Conservation (phyloP, 1,139 yeast genomes). For the Yamadazyma jaroonii region DNA sequence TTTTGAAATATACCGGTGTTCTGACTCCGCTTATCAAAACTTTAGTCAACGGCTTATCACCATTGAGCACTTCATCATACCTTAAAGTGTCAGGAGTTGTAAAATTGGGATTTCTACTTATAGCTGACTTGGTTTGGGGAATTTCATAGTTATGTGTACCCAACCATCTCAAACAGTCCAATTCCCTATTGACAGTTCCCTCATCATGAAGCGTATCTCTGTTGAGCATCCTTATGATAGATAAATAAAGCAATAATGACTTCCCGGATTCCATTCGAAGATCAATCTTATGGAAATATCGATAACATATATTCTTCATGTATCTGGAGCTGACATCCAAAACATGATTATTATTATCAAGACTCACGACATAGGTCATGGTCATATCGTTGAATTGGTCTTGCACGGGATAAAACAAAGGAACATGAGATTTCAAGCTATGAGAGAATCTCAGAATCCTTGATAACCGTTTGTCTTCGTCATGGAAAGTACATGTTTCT, state of each 20-base stretch:
- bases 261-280: constrained; percentile 30
- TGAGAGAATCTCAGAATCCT: constrained; percentile 18
- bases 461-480: constrained; percentile 26
- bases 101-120: constrained; percentile 32
- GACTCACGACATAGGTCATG: constrained; percentile 32
- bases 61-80: constrained; percentile 27
- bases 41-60: constrained; percentile 16
- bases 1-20: constrained; percentile 24
- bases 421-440: constrained; percentile 13
- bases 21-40: constrained; percentile 16
- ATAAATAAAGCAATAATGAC: constrained; percentile 24
- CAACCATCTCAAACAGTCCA: constrained; percentile 17
- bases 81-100: constrained; percentile 24
- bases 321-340: constrained; percentile 36
- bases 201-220: constrained; percentile 1
- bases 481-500: constrained; percentile 32
- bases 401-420: constrained; percentile 22
- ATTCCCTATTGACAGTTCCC: neutral
- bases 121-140: constrained; percentile 27
- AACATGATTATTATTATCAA: constrained; percentile 18
- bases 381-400: constrained; percentile 31
- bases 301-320: constrained; percentile 31
- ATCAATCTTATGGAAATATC: constrained; percentile 32
- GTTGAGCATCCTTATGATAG: constrained; percentile 24
- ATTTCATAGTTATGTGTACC: constrained; percentile 26